phyloP scores from a whole-genome alignment of 1,139 yeast genomes.

The Yarrowia galli region DNA sequence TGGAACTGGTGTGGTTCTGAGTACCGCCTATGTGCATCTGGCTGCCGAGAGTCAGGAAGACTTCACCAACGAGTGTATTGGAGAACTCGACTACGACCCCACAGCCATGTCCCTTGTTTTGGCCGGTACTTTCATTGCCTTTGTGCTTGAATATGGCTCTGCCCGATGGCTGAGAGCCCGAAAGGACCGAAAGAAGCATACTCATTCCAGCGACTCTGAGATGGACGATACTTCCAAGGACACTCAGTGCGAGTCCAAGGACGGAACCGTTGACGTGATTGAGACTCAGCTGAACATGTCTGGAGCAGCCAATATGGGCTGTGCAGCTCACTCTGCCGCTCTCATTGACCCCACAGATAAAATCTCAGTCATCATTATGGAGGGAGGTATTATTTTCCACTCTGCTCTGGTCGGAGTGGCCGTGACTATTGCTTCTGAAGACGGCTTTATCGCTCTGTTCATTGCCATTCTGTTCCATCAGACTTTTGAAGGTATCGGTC shows the following conservation, averaged over 20 bases:
- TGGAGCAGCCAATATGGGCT: slow-evolving; percentile 11
- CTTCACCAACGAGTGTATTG: slow-evolving; percentile 59
- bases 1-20: slow-evolving; percentile 91
- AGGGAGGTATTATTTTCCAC: slow-evolving; percentile 81
- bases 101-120: slow-evolving; percentile 52
- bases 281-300: slow-evolving; percentile 1
- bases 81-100: slow-evolving; percentile 55
- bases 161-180: slow-evolving; percentile 45
- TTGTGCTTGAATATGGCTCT: slow-evolving; percentile 49
- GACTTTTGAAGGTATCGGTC: slow-evolving; percentile 88
- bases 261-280: background rate
- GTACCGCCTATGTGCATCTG: slow-evolving; percentile 87
- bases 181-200: slow-evolving; percentile 23
- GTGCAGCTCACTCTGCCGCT: slow-evolving; percentile 28
- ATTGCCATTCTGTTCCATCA: slow-evolving; percentile 88
- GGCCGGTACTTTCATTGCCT: slow-evolving; percentile 52
- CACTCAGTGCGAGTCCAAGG: background rate
- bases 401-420: slow-evolving; percentile 80
- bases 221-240: background rate
- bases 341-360: slow-evolving; percentile 41
- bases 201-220: background rate
- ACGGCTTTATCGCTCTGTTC: slow-evolving; percentile 67
- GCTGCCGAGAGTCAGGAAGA: slow-evolving; percentile 75
- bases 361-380: slow-evolving; percentile 65
- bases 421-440: slow-evolving; percentile 60